phyloP scores from a whole-genome alignment of 2,329 filamentous ascomycete species.

The Fusarium virguliforme region DNA sequence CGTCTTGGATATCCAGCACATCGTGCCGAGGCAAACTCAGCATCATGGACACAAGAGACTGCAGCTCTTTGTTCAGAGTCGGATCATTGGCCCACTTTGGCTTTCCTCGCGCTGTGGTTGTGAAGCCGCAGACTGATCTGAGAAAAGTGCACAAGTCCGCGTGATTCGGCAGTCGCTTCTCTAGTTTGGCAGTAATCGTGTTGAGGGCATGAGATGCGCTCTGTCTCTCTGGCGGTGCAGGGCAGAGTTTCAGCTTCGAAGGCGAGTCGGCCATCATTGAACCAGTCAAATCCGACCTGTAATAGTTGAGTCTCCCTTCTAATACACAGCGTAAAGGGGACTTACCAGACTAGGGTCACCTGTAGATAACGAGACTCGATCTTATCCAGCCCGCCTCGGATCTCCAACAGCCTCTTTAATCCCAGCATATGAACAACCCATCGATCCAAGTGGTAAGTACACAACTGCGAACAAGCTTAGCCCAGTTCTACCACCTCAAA shows the following conservation, averaged over 20 bases:
- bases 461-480: not conserved
- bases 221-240: not conserved
- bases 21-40: not conserved
- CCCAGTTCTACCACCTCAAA: no score
- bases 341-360: constrained; percentile 5
- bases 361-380: constrained; percentile 10
- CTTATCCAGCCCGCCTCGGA: constrained; percentile 6
- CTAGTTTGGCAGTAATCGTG: not conserved
- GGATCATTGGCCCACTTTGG: not conserved
- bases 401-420: not conserved
- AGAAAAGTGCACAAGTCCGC: not conserved
- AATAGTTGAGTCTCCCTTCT: not conserved
- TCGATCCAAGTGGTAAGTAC: not conserved
- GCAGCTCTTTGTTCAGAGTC: not conserved
- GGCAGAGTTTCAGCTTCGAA: not conserved
- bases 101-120: not conserved
- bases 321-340: not conserved
- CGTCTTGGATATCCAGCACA: not conserved
- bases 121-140: not conserved
- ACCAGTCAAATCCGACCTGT: constrained; percentile 2
- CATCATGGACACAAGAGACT: not conserved
- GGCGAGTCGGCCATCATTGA: constrained; percentile 1
- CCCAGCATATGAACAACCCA: constrained; percentile 12
- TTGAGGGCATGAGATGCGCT: not conserved
- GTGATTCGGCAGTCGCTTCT: not conserved